These are phyloP conservation scores for Taiwanofungus camphoratus DNA, from an alignment of 1,284 basidiomycete genomes.

Conservation along the genomic window DNA sequence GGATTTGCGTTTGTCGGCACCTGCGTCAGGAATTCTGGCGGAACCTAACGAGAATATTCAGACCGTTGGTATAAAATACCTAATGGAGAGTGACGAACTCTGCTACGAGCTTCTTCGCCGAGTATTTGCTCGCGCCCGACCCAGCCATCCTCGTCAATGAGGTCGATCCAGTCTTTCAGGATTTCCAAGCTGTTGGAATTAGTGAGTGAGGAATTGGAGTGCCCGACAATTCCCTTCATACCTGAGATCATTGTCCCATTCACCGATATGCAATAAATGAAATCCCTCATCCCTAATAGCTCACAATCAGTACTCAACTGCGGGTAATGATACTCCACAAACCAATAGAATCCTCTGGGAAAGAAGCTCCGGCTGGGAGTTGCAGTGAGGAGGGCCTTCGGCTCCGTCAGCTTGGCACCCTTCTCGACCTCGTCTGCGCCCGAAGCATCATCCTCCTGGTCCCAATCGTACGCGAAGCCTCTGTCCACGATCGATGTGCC, in stretches of 20 bases:
- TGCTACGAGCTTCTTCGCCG: conserved; percentile 91
- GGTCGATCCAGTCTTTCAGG: conserved; percentile 80
- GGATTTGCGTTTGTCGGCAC: conserved; percentile 93
- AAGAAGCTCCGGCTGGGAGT: conserved; percentile 95
- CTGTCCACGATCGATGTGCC: conserved; percentile 86
- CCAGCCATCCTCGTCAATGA: conserved; percentile 94
- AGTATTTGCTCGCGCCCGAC: conserved; percentile 93
- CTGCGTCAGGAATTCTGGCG: conserved; percentile 85
- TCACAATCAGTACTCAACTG: conserved; percentile 5
- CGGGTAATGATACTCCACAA: conserved; percentile 13
- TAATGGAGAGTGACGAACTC: conserved; percentile 35
- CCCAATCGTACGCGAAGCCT: conserved; percentile 84
- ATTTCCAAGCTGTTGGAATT: conserved; percentile 66
- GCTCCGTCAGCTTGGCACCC: conserved; percentile 67
- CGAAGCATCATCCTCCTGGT: conserved; percentile 59
- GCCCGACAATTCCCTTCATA: conserved; percentile 21
- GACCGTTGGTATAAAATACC: background rate
- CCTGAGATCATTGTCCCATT: conserved; percentile 91
- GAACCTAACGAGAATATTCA: conserved; percentile 49
- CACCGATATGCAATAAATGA: conserved; percentile 85
- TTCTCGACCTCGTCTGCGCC: conserved; percentile 38
- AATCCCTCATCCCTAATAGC: conserved; percentile 86
- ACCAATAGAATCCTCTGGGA: conserved; percentile 96
- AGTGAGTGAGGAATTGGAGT: background rate
- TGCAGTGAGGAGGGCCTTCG: conserved; percentile 78